Evolutionary conservation across 148 eudicot species (phyloP), one percentile per base, ranked within the genome.

Genomic region (Rhododendron ovatum): DNA sequence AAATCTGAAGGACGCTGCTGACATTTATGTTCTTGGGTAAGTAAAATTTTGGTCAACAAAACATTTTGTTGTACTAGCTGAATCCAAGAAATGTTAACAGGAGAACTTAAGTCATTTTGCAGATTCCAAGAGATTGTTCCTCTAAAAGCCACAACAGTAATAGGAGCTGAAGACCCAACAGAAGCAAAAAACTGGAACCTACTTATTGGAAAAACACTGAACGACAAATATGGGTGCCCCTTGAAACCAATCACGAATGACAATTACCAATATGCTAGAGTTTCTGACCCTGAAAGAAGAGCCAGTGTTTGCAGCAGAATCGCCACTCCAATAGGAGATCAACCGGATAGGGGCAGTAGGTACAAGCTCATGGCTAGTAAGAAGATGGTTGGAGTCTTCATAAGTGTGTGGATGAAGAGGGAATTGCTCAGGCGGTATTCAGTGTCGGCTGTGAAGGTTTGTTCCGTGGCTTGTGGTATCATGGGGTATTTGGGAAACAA

Each of bases 351-450:
- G 7, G 13, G 65, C 80, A 88, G 90, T 83, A 84, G 85, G 55
- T 93, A 92, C 88, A 93, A 91, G 84, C 73, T 92, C 83, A 89
- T 93, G 87, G 95, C 92, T 5, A 92, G 95, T 90, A 93, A 93
- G 90, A 93, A 93, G 90, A 93, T 93, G 95, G 95, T 93, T 74
- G 95, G 95, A 18, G 94, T 93, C 41, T 93, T 93, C 87, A 86
- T 93, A 48, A 91, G 91, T 17, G 92, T 93, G 5, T 93, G 95
- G 95, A 91, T 93, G 89, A 93, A 89, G 84, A 90, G 90, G 82
- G 92, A 89, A 74, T 53, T 92, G 86, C 82, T 93, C 18, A 74
- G 74, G 77, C 89, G 82, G 81, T 91, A 92, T 76, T 69, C 82
- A 26, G 69, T 93, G 80, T 90, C 95, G 4, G 83, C 83, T 69